Conservation (phyloP, 176 grass and related monocot species). For the Lolium multiflorum region DNA sequence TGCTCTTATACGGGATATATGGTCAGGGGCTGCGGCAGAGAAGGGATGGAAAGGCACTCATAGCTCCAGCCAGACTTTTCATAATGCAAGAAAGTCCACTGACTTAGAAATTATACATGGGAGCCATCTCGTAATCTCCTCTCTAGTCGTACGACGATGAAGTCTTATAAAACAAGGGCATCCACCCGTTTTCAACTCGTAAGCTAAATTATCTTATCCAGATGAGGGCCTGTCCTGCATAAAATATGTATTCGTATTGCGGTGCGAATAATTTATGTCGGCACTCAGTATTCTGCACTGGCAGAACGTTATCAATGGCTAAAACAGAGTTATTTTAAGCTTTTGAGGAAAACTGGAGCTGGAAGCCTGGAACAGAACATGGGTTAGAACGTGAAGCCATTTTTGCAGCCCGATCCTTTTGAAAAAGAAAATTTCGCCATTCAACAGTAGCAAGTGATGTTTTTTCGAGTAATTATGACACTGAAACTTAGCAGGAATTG, state of each 20-base stretch:
- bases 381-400: background rate
- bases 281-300: background rate
- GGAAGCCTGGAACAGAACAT: background rate
- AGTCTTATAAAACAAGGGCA: slow-evolving; percentile 11
- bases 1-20: too few relatives aligned
- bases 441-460: background rate
- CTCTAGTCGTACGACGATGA: background rate
- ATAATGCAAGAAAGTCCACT: too few relatives aligned
- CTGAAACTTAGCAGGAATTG: too few relatives aligned
- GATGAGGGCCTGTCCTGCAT: background rate
- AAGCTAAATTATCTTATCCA: slow-evolving; percentile 1
- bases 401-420: background rate
- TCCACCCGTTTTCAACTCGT: background rate
- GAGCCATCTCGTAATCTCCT: background rate
- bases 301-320: background rate
- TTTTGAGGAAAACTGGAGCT: background rate
- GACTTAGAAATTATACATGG: background rate
- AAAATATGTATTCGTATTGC: background rate
- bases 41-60: too few relatives aligned
- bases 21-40: too few relatives aligned
- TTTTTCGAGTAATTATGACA: background rate
- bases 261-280: background rate
- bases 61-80: too few relatives aligned
- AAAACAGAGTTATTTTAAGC: background rate
- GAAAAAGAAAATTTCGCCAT: background rate